Base-by-base conservation (phyloP, 2,329 filamentous ascomycete genomes). In the Alternaria hordeiaustralica region DNA sequence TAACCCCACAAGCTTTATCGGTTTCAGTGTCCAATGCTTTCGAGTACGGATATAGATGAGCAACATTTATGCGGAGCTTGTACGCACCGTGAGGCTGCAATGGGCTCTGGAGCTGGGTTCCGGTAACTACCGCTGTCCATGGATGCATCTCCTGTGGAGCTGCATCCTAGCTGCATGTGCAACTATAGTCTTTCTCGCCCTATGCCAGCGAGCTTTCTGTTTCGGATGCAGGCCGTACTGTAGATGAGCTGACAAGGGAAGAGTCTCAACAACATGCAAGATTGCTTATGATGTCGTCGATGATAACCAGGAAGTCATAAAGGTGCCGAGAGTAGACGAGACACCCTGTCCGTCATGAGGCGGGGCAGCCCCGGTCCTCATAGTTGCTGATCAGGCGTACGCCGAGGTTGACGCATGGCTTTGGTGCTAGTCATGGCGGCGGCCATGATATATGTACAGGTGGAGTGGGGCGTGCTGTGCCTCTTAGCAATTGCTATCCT, bases 211-310 rank as follows among this genome's bases (percentile, higher is more conserved):
- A 60, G 60, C 30, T 44, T 49, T 15, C 28, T 20, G 55, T 59
- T 30, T 60, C 60, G 50, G 56, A 63, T 45, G 56, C 60, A 60
- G 44, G 60, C 60, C 44, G 53, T 26, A 26, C 50, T 60, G 56
- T 43, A 63, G 45, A 51, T 33, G 50, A 55, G 45, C 43, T 20
- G 56, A 44, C 60, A 43, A 63, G 50, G 45, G 58, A 44, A 49
- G 25, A 55, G 21, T 15, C 60, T 55, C 60, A 63, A 55, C 60
- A 60, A 63, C 28, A 63, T 60, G 56, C 36, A 63, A 26, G 44
- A 49, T 25, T 46, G 12, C 12, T 18, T 7, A 50, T 49, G 25
- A 25, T 41, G 21, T 61, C 11, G 43, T 43, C 20, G 36, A 30
- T 43, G 15, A 53, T 30, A 36, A 45, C 44, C 33, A 41, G 13